Percentiles rank a stretch among this genome's conserved stretches.
Evolutionary conservation across 2,329 filamentous ascomycete genomes (phyloP).

Genomic region (Pyrenochaeta sp.): DNA sequence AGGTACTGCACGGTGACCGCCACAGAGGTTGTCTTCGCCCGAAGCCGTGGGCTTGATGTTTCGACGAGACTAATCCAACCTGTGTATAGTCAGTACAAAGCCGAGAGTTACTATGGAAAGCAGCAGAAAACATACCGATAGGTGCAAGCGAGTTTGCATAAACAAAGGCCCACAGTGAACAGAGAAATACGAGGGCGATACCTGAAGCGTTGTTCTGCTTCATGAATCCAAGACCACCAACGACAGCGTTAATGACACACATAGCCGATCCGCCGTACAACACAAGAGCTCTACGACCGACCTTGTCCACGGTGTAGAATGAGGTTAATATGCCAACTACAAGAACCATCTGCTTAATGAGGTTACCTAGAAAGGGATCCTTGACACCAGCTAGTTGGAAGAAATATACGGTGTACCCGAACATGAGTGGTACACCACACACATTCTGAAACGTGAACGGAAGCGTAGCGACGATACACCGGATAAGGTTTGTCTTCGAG

Average conservation of each 20-base stretch:
- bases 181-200: constrained; percentile 7
- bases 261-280: constrained; percentile 5
- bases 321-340: constrained; percentile 8
- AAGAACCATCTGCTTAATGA: constrained; percentile 9
- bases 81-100: neutral
- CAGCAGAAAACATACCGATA: constrained; percentile 1
- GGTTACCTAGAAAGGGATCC: constrained; percentile 10
- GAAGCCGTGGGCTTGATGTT: constrained; percentile 5
- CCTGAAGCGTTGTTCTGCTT: constrained; percentile 4
- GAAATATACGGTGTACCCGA: constrained; percentile 13
- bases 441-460: constrained; percentile 11
- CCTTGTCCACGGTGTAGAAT: constrained; percentile 8
- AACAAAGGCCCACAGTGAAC: constrained; percentile 10
- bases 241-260: constrained; percentile 6
- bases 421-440: constrained; percentile 12
- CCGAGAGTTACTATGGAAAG: neutral
- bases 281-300: constrained; percentile 2
- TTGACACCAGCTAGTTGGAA: constrained; percentile 11
- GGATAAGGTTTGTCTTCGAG: constrained; percentile 7
- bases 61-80: constrained; percentile 13
- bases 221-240: constrained; percentile 11
- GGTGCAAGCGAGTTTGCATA: constrained; percentile 12
- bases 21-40: constrained; percentile 9
- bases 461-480: constrained; percentile 4
- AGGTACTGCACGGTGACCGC: constrained; percentile 10